phyloP scores from a whole-genome alignment of 1,284 basidiomycete genomes.

The Ganoderma multipileum region DNA sequence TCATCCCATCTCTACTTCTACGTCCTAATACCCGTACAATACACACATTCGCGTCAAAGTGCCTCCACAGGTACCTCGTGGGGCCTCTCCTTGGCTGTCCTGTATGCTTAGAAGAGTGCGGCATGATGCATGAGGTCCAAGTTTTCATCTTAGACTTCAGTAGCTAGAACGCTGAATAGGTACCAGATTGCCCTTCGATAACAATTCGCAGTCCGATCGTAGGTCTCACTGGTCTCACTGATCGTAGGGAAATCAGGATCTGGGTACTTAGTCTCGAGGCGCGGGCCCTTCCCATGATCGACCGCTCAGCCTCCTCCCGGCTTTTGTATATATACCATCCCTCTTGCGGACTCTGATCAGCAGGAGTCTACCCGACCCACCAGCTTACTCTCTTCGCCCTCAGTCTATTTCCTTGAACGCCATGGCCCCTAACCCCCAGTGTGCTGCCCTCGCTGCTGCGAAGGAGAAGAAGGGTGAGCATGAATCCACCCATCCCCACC shows the following conservation, averaged over 20 bases:
- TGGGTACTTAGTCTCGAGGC: neutral
- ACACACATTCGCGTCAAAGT: neutral
- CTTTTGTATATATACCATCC: slow-evolving; percentile 16
- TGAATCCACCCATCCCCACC: neutral
- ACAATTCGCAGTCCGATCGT: neutral
- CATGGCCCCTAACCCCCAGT: slow-evolving; percentile 57
- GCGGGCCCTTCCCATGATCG: slow-evolving; percentile 18
- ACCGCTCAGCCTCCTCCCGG: neutral
- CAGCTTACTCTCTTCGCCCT: slow-evolving; percentile 11
- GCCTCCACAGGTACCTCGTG: neutral
- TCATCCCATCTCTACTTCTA: neutral
- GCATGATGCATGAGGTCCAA: neutral
- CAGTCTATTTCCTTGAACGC: slow-evolving; percentile 8
- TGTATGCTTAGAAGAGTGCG: neutral
- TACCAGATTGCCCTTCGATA: neutral
- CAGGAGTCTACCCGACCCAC: slow-evolving; percentile 13
- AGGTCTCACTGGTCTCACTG: neutral
- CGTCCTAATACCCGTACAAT: too few relatives aligned
- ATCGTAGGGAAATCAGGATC: neutral
- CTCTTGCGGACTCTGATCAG: neutral
- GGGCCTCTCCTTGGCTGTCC: neutral
- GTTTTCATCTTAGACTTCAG: neutral
- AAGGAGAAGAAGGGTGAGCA: slow-evolving; percentile 54
- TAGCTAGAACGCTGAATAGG: neutral
- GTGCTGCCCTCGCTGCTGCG: slow-evolving; percentile 63